Evolutionary conservation across 179 eudicot genomes (phyloP).

Genomic region (Carnegiea gigantea): DNA sequence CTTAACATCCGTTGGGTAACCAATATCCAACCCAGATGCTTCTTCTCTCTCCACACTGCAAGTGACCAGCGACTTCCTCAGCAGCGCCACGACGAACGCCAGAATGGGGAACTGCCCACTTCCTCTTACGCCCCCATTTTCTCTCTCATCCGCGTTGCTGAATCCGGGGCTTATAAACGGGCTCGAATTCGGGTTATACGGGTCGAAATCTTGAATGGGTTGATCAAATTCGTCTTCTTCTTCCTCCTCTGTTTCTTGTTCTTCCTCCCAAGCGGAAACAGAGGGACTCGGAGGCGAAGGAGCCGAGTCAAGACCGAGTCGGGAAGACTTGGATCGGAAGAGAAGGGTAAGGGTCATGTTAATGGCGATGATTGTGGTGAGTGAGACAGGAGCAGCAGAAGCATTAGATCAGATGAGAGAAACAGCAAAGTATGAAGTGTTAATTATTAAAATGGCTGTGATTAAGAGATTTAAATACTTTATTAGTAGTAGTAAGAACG

Average conservation of each 20-base stretch:
- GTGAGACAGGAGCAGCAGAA: not conserved
- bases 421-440: not conserved
- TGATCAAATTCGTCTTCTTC: slow-evolving; percentile 21
- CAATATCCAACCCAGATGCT: slow-evolving; percentile 53
- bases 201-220: slow-evolving; percentile 15
- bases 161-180: slow-evolving; percentile 37
- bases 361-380: not conserved
- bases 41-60: slow-evolving; percentile 70
- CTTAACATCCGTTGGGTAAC: slow-evolving; percentile 68
- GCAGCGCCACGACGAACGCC: slow-evolving; percentile 48
- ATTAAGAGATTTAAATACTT: not conserved
- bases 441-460: not conserved
- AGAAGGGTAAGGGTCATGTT: slow-evolving; percentile 50
- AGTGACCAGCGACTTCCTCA: slow-evolving; percentile 70
- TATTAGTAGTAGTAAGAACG: not conserved
- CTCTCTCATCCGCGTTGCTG: not conserved
- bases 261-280: slow-evolving; percentile 17
- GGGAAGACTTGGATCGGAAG: slow-evolving; percentile 70
- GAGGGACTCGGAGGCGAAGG: slow-evolving; percentile 29
- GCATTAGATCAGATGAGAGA: not conserved
- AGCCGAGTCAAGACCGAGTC: slow-evolving; percentile 28
- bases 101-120: slow-evolving; percentile 50
- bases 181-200: slow-evolving; percentile 28
- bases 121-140: slow-evolving; percentile 1
- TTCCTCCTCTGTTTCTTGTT: slow-evolving; percentile 11